phyloP scores from a whole-genome alignment of 2,329 filamentous ascomycete genomes.

The Paecilomyces fulvus region DNA sequence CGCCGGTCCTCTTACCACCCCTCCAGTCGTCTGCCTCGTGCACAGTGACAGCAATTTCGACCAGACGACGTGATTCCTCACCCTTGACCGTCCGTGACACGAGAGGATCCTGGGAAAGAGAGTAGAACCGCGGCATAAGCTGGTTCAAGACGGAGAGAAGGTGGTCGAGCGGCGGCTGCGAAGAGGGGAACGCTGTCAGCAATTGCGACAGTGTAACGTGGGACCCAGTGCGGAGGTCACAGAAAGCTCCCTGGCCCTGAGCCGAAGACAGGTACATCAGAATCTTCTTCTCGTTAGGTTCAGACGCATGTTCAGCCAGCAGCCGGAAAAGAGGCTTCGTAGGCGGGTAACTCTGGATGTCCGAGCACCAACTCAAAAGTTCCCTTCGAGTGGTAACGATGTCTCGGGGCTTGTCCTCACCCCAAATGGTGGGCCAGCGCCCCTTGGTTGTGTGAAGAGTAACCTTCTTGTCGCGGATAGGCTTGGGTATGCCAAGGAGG shows the following conservation, averaged over 20 bases:
- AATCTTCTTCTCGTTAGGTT: constrained; percentile 79
- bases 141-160: constrained; percentile 73
- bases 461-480: constrained; percentile 75
- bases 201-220: constrained; percentile 80
- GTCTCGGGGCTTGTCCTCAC: constrained; percentile 74
- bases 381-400: constrained; percentile 85
- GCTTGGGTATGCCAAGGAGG: constrained; percentile 68
- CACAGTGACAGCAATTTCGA: constrained; percentile 95
- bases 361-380: constrained; percentile 90
- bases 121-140: constrained; percentile 97
- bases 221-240: constrained; percentile 83
- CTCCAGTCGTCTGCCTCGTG: constrained; percentile 80
- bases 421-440: constrained; percentile 97
- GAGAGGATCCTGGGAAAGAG: constrained; percentile 89
- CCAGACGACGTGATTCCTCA: constrained; percentile 64
- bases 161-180: constrained; percentile 75
- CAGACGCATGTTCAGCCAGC: constrained; percentile 73
- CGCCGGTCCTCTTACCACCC: constrained; percentile 63
- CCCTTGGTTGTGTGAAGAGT: constrained; percentile 69
- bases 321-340: constrained; percentile 80
- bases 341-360: constrained; percentile 85
- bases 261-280: constrained; percentile 77
- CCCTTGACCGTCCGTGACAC: constrained; percentile 63
- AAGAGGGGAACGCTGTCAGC: constrained; percentile 82
- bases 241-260: constrained; percentile 87